Base-by-base conservation (phyloP, 345 rosid species). In the Nephelium lappaceum region DNA sequence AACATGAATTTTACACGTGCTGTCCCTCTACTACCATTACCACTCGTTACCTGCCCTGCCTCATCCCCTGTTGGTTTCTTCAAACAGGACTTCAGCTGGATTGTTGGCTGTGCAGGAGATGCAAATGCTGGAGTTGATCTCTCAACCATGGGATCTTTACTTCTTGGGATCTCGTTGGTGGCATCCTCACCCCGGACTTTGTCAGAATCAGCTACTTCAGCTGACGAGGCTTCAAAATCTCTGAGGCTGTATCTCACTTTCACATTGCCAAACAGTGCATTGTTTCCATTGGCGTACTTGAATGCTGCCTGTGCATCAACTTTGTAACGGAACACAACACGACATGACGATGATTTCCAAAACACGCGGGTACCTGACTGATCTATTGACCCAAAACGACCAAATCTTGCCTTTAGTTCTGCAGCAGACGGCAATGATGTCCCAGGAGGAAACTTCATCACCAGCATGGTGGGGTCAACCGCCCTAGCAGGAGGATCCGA, bases 401-500 rank as follows among this genome's bases (percentile, higher is more conserved):
- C 98, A 76, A 97, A 90, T 77, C 89, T 94, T 18, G 99, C 99
- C 86, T 97, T 97, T 23, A 97, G 85, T 86, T 92, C 86, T 4
- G 98, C 90, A 36, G 81, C 88, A 41, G 99, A 97, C 24, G 99
- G 99, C 76, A 97, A 98, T 41, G 95, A 89, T 41, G 95, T 87
- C 73, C 83, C 83, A 1, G 93, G 98, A 81, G 98, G 98, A 74
- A 97, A 97, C 82, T 93, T 97, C 96, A 97, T 93, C 79, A 97
- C 94, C 84, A 97, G 91, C 98, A 97, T 93, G 8, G 99, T 97
- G 51, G 97, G 99, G 83, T 93, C 91, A n/a, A 86, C 88, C 18
- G 88, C 91, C 81, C 85, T 91, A 3, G 84, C 72, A 21, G 75
- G 86, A 69, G 88, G 83, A 67, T 85, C 90, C 51, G 65, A 21